Base-by-base conservation (phyloP, 805 yeast species). In the Ogataea pilisensis region DNA sequence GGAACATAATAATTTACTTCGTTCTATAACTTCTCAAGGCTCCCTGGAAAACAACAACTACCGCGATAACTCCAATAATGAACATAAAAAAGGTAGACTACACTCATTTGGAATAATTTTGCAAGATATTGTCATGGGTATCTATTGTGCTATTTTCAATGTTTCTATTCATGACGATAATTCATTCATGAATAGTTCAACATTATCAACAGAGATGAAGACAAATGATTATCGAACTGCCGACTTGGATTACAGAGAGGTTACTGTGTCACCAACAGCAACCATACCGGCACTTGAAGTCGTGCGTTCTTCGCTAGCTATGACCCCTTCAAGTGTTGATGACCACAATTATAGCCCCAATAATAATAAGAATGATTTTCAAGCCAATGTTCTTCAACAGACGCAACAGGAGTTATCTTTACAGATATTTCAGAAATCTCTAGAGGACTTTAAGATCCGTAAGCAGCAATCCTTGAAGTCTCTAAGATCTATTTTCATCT, bases 401-500 rank as follows among this genome's bases (percentile, higher is more conserved):
- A 42, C 45, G 5, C 48, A 36, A 25, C 26, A 36, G 14, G 45
- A 43, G 3, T 17, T 45, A n/a, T 35, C 50, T 1, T 24, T 18
- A 14, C 45, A 43, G n/a, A 22, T 51, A 3, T 45, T 45, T 26
- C 29, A 18, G 5, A 44, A 35, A 26, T 44, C 56, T 6, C 22
- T 50, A 8, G 42, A 48, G 8, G 48, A 46, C 2, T 52, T 52
- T 40, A 50, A 50, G 25, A 13, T 16, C 6, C 43, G 56, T 19
- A 50, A 46, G 27, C 34, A 40, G 20, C 45, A 44, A 28, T 48
- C 56, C 1, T 31, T 52, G 33, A 44, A 38, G 29, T 41, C 53
- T 3, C 34, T 52, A 25, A 42, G 45, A 21, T 35, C 37, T 7
- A 39, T 52, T 2, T 50, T 52, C 35, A 37, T 52, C 8, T 52